phyloP scores from a whole-genome alignment of 345 rosid species.

The Euclidium syriacum region DNA sequence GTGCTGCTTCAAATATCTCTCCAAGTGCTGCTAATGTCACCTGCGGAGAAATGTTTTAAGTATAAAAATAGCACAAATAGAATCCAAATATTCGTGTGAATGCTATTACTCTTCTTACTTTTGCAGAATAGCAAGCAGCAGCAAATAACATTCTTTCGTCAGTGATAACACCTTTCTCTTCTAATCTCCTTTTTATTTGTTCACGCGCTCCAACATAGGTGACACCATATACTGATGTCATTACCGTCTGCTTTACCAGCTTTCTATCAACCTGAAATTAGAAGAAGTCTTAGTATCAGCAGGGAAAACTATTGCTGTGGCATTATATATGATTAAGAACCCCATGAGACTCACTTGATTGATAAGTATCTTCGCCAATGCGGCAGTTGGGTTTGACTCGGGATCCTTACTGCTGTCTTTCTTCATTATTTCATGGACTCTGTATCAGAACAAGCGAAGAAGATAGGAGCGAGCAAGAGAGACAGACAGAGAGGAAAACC shows the following conservation, averaged over 20 bases:
- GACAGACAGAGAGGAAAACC: slow-evolving; percentile 10
- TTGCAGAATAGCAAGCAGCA: slow-evolving; percentile 91
- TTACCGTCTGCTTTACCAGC: slow-evolving; percentile 93
- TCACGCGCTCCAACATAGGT: slow-evolving; percentile 97
- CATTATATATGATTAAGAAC: neutral
- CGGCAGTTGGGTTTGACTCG: slow-evolving; percentile 59
- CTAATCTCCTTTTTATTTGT: slow-evolving; percentile 86
- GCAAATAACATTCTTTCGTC: slow-evolving; percentile 72
- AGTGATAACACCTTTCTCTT: slow-evolving; percentile 81
- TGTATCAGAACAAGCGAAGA: slow-evolving; percentile 27
- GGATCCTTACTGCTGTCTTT: slow-evolving; percentile 80
- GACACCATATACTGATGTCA: slow-evolving; percentile 99
- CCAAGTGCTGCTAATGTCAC: slow-evolving; percentile 90
- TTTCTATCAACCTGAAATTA: slow-evolving; percentile 85
- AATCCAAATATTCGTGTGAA: neutral
- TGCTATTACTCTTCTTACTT: slow-evolving; percentile 45
- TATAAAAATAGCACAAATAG: neutral
- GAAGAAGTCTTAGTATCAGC: slow-evolving; percentile 16
- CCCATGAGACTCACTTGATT: slow-evolving; percentile 53
- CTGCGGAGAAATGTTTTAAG: slow-evolving; percentile 28
- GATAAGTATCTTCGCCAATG: slow-evolving; percentile 70
- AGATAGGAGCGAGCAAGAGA: neutral
- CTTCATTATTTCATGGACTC: slow-evolving; percentile 86
- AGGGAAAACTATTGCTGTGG: neutral
- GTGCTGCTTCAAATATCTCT: slow-evolving; percentile 91